These are phyloP conservation scores for Penicillium nucicola DNA, from an alignment of 495 filamentous ascomycete genomes.

Conservation along the genomic window DNA sequence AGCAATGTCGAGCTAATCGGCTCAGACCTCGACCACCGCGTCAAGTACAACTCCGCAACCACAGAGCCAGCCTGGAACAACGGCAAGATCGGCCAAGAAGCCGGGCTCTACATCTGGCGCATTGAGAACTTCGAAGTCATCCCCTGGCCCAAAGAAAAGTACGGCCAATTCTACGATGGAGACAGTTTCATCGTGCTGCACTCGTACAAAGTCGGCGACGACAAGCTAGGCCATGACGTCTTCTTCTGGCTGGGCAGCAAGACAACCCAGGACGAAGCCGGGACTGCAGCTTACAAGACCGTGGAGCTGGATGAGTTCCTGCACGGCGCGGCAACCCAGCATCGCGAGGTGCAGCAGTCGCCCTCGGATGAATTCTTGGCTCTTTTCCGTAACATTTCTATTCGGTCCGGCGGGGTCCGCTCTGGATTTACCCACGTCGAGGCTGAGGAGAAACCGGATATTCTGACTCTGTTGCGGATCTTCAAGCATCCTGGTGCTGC, in stretches of 20 bases:
- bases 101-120: slow-evolving; percentile 57
- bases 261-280: slow-evolving; percentile 61
- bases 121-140: slow-evolving; percentile 61
- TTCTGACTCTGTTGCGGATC: slow-evolving; percentile 50
- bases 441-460: slow-evolving; percentile 34
- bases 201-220: slow-evolving; percentile 48
- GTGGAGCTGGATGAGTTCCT: slow-evolving; percentile 64
- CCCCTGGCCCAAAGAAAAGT: slow-evolving; percentile 49
- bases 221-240: slow-evolving; percentile 53
- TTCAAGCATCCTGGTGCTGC: slow-evolving; percentile 51
- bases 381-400: slow-evolving; percentile 52
- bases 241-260: slow-evolving; percentile 61
- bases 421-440: slow-evolving; percentile 61
- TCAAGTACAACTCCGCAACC: slow-evolving; percentile 59
- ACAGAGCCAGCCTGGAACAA: slow-evolving; percentile 63
- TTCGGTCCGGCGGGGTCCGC: slow-evolving; percentile 55
- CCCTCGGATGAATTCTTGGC: slow-evolving; percentile 55
- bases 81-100: slow-evolving; percentile 39
- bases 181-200: slow-evolving; percentile 62
- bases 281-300: slow-evolving; percentile 63
- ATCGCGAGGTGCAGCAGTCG: slow-evolving; percentile 54
- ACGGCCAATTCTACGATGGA: slow-evolving; percentile 58
- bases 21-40: slow-evolving; percentile 56
- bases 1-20: slow-evolving; percentile 61
- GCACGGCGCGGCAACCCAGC: slow-evolving; percentile 54